Evolutionary conservation across 129 eudicot species (phyloP).

Genomic region (Gnaphalium uliginosum): DNA sequence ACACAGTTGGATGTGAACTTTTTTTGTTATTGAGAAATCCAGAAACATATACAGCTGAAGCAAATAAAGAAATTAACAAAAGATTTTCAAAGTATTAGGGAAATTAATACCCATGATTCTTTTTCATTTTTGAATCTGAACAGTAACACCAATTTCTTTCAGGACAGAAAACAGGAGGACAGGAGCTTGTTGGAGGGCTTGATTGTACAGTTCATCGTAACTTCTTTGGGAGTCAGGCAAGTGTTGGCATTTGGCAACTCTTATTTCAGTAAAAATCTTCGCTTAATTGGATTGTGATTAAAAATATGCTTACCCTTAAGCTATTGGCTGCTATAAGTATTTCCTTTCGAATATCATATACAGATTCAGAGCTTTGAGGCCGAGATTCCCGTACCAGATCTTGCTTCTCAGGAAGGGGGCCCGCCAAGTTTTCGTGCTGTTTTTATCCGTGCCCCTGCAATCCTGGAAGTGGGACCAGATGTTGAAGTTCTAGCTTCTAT

Average conservation of each 20-base stretch:
- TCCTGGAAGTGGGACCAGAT: constrained; percentile 89
- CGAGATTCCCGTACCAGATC: constrained; percentile 66
- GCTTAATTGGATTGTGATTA: not conserved
- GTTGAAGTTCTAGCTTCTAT: constrained; percentile 87
- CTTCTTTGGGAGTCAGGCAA: constrained; percentile 98
- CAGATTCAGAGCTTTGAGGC: constrained; percentile 97
- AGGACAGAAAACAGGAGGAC: constrained; percentile 95
- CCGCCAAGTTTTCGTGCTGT: constrained; percentile 88
- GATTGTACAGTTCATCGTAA: constrained; percentile 91
- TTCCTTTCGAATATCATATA: not conserved
- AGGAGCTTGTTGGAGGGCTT: constrained; percentile 92
- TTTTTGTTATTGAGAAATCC: no score
- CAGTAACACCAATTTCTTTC: constrained; percentile 27
- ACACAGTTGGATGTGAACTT: no score
- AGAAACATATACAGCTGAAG: no score
- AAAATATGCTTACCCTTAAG: not conserved
- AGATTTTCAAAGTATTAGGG: not conserved
- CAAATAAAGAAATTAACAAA: no score
- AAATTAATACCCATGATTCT: not conserved
- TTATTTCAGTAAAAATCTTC: not conserved
- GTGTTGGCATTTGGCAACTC: not conserved
- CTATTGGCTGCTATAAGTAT: constrained; percentile 2
- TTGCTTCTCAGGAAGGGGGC: constrained; percentile 89
- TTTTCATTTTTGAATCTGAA: not conserved
- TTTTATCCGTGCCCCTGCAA: constrained; percentile 95